Base-by-base conservation (phyloP, 2,329 filamentous ascomycete species). In the Pseudocercospora fijiensis region DNA sequence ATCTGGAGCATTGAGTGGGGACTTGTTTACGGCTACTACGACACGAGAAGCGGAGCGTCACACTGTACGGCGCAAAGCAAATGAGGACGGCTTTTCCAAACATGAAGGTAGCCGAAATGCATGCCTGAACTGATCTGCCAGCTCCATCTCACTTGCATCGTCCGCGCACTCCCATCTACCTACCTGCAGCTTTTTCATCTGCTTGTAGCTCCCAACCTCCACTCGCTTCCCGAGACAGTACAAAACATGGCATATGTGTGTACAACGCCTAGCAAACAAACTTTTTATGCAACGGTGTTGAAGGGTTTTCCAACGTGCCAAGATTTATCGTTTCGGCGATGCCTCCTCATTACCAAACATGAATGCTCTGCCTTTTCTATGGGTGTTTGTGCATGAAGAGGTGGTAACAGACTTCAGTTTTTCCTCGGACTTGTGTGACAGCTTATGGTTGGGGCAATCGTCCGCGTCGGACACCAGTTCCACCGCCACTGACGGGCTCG, bases 331-430 rank as follows among this genome's bases (percentile, higher is more conserved):
- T 65, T 67, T 67, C 64, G 67, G 66, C 61, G 59, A 67, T 71
- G 70, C 79, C 79, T 75, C 76, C 77, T 80, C 78, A 87, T 88
- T 88, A 88, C 86, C 86, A 88, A 88, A 86, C 85, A 87, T 82
- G 78, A 78, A 77, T 79, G 78, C 78, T 81, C 76, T 59, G 16
- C 71, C 67, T 74, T 77, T 74, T 77, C 79, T 72, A 77, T 84
- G 79, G 83, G 81, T 78, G 79, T 79, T 76, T 80, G 84, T 87
- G 85, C 84, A 88, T 88, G 85, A 83, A 87, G 84, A 83, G 79
- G 78, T 79, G 84, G 82, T 79, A 77, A 86, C 83, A 86, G 81
- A 55, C 55, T 51, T 13, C 13, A 24, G 45, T 18, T 7, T n/a
- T 2, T 6, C n/a, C 33, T 5, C 33, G n/a, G 13, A n/a, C 13